A percentile compares a stretch with the other conserved stretches of the same genome.
Conservation (phyloP, 2,329 filamentous ascomycete genomes). For the Geosmithia putterillii region DNA sequence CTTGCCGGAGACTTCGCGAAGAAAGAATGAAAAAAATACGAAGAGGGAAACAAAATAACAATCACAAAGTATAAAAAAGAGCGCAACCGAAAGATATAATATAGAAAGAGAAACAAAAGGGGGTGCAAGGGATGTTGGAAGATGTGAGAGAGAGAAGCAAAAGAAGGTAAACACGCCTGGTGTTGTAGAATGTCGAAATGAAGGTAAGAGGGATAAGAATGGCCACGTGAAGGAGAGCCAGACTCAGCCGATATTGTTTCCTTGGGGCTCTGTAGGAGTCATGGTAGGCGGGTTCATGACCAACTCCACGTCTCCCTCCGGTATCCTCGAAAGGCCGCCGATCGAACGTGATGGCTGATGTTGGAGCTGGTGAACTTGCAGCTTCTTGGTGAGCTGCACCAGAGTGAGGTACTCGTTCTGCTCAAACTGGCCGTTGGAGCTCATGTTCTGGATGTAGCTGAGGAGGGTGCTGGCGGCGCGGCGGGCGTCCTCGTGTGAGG, state of each 20-base stretch:
- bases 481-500: conserved; percentile 76
- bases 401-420: conserved; percentile 67
- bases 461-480: conserved; percentile 72
- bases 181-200: not conserved
- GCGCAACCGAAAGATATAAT: conserved; percentile 7
- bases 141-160: not conserved
- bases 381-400: conserved; percentile 73
- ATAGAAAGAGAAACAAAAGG: conserved; percentile 6
- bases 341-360: conserved; percentile 15
- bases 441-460: conserved; percentile 60
- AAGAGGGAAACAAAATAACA: conserved; percentile 1
- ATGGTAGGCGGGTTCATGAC: not conserved
- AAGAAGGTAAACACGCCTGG: not conserved
- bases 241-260: conserved; percentile 7
- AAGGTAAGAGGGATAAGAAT: not conserved
- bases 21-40: conserved; percentile 1
- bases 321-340: conserved; percentile 41
- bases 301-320: conserved; percentile 43
- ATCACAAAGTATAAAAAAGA: conserved; percentile 5
- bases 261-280: conserved; percentile 7
- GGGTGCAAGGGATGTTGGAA: conserved; percentile 2
- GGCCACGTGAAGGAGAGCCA: not conserved
- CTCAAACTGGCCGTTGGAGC: conserved; percentile 54
- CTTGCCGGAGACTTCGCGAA: not conserved
- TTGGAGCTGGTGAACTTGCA: conserved; percentile 53